Percentiles rank a stretch among this genome's conserved stretches.
These are phyloP conservation scores for Sesbania bispinosa DNA, from an alignment of 306 rosid species.

Conservation along the genomic window DNA sequence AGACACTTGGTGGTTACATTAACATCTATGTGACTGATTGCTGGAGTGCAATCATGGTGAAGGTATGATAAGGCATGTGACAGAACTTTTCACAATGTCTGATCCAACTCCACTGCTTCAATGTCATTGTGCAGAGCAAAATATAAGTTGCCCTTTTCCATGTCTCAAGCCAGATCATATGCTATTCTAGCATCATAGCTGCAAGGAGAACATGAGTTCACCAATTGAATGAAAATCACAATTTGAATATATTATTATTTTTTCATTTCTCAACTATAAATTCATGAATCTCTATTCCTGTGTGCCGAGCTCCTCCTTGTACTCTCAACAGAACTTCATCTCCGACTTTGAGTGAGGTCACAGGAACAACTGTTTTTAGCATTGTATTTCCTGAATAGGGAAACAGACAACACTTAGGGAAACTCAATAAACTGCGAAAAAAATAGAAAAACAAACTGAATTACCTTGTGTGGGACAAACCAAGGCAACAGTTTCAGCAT, in stretches of 20 bases:
- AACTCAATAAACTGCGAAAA: neutral
- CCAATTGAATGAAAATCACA: slow-evolving; percentile 6
- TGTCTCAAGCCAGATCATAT: neutral
- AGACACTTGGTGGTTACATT: no score
- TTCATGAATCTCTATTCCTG: slow-evolving; percentile 90
- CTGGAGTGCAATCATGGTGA: neutral
- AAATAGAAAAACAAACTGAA: neutral
- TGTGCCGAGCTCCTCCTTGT: slow-evolving; percentile 91
- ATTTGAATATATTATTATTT: neutral
- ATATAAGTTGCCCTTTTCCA: neutral
- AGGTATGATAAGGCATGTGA: neutral
- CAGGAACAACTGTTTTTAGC: slow-evolving; percentile 53
- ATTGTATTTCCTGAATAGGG: slow-evolving; percentile 38
- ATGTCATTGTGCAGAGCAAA: neutral
- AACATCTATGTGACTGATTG: neutral
- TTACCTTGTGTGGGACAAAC: slow-evolving; percentile 63
- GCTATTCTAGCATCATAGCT: slow-evolving; percentile 6
- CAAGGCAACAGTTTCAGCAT: slow-evolving; percentile 90
- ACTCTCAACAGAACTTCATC: slow-evolving; percentile 69
- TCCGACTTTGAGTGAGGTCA: slow-evolving; percentile 73
- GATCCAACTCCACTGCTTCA: neutral
- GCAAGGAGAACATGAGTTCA: slow-evolving; percentile 24
- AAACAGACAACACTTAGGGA: slow-evolving; percentile 4
- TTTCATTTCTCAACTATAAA: slow-evolving; percentile 84
- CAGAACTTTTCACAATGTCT: slow-evolving; percentile 22